Evolutionary conservation across 345 rosid genomes (phyloP).

Genomic region (Pelargonium nanum): DNA sequence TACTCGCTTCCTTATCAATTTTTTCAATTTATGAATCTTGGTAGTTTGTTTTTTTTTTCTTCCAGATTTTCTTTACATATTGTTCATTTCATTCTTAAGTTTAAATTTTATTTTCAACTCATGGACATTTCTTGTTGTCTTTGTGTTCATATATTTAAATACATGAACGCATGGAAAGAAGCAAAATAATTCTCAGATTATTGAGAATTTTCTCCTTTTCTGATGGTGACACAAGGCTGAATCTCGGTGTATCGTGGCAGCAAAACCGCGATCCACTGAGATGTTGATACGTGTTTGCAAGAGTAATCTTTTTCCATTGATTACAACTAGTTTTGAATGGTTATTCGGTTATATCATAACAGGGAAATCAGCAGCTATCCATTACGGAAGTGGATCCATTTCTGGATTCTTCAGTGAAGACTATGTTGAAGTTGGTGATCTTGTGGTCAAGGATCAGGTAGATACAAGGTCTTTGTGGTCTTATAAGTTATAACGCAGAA

Average conservation of each 20-base stretch:
- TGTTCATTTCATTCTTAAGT: background rate
- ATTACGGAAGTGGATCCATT: slow-evolving; percentile 63
- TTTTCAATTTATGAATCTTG: too few relatives aligned
- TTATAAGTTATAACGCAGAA: slow-evolving; percentile 8
- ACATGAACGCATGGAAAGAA: background rate
- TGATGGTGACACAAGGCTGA: too few relatives aligned
- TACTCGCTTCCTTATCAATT: background rate
- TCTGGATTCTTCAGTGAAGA: slow-evolving; percentile 57
- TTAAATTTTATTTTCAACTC: background rate
- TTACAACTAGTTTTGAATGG: background rate
- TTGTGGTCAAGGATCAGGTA: slow-evolving; percentile 55
- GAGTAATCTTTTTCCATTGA: too few relatives aligned
- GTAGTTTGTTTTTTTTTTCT: too few relatives aligned
- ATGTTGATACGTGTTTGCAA: too few relatives aligned
- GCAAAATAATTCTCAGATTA: background rate
- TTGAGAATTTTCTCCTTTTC: background rate
- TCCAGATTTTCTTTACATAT: too few relatives aligned
- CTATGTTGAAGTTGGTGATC: slow-evolving; percentile 47
- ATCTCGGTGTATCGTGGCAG: too few relatives aligned
- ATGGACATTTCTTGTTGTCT: background rate
- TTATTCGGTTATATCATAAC: slow-evolving; percentile 8
- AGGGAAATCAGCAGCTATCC: slow-evolving; percentile 74
- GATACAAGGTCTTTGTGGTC: too few relatives aligned
- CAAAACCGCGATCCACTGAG: too few relatives aligned
- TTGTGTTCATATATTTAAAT: too few relatives aligned